Evolutionary conservation across 495 filamentous ascomycete genomes (phyloP).

Genomic region (Bryoglossum gracile): DNA sequence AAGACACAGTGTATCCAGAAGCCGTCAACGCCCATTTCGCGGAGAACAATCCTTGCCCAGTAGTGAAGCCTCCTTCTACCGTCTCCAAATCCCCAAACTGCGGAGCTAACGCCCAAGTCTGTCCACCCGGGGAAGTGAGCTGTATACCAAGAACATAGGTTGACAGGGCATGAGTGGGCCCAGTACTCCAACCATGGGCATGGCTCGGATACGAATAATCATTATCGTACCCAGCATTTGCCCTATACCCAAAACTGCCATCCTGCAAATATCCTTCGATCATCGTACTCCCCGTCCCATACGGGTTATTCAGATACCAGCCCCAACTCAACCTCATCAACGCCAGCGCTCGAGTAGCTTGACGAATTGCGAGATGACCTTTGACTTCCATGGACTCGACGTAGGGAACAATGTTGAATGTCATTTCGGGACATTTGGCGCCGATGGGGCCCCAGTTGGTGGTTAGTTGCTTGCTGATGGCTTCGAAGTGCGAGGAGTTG

Average conservation of each 20-base stretch:
- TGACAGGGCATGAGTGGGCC: slow-evolving; percentile 49
- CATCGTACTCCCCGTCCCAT: slow-evolving; percentile 54
- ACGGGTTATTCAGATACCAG: slow-evolving; percentile 51
- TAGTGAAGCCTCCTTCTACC: slow-evolving; percentile 50
- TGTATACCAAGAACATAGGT: slow-evolving; percentile 50
- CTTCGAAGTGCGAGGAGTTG: not conserved
- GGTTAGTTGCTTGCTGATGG: not conserved
- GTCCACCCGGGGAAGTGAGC: slow-evolving; percentile 39
- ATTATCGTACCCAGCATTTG: slow-evolving; percentile 38
- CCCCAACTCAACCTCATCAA: slow-evolving; percentile 55
- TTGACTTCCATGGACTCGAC: slow-evolving; percentile 57
- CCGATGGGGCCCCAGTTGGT: slow-evolving; percentile 1
- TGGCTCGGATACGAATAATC: slow-evolving; percentile 50
- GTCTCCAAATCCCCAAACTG: slow-evolving; percentile 46
- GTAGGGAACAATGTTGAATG: slow-evolving; percentile 50
- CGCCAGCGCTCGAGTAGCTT: slow-evolving; percentile 45
- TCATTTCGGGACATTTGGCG: not conserved
- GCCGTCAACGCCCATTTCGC: slow-evolving; percentile 22
- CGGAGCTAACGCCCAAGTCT: slow-evolving; percentile 48
- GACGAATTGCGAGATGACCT: slow-evolving; percentile 44
- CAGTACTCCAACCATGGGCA: slow-evolving; percentile 47
- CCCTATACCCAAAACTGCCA: slow-evolving; percentile 50
- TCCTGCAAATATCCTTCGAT: slow-evolving; percentile 52
- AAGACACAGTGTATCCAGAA: slow-evolving; percentile 11
- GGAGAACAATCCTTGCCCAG: slow-evolving; percentile 43